Evolutionary conservation across 2,329 filamentous ascomycete species (phyloP).

Genomic region (Aureobasidium musti): DNA sequence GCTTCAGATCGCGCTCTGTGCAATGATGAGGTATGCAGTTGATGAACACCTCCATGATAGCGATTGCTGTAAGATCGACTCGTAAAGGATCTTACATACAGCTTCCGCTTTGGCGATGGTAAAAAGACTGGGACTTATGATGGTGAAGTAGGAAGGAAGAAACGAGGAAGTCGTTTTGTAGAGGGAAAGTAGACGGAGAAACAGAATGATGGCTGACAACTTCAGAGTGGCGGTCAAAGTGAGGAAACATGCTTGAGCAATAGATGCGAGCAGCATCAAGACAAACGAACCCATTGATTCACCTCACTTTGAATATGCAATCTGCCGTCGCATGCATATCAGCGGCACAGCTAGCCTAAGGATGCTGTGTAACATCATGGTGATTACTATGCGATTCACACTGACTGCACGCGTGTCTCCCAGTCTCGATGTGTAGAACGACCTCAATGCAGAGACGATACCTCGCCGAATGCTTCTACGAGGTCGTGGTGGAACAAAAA

Average conservation of each 20-base stretch:
- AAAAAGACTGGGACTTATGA: neutral
- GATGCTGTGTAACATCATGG: conserved; percentile 15
- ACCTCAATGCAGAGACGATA: too few relatives aligned
- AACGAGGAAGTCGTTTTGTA: neutral
- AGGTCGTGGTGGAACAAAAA: too few relatives aligned
- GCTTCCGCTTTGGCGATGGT: neutral
- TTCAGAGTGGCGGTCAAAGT: neutral
- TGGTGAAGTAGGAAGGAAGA: neutral
- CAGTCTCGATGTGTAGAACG: too few relatives aligned
- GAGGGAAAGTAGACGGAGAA: neutral
- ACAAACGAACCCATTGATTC: neutral
- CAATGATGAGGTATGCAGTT: conserved; percentile 46
- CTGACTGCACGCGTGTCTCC: too few relatives aligned
- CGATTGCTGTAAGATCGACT: neutral
- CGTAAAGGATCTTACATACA: neutral
- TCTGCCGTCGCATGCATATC: conserved; percentile 5
- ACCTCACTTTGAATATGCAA: conserved; percentile 1
- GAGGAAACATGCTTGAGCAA: neutral
- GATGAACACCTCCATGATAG: conserved; percentile 53
- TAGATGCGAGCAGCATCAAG: neutral
- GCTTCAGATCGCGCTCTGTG: conserved; percentile 47
- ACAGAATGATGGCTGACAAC: neutral
- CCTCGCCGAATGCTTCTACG: too few relatives aligned
- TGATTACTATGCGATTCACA: too few relatives aligned
- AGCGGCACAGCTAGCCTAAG: conserved; percentile 3